Conservation (phyloP, 352 stramenopile genomes). For the Phytopythium boreale region DNA sequence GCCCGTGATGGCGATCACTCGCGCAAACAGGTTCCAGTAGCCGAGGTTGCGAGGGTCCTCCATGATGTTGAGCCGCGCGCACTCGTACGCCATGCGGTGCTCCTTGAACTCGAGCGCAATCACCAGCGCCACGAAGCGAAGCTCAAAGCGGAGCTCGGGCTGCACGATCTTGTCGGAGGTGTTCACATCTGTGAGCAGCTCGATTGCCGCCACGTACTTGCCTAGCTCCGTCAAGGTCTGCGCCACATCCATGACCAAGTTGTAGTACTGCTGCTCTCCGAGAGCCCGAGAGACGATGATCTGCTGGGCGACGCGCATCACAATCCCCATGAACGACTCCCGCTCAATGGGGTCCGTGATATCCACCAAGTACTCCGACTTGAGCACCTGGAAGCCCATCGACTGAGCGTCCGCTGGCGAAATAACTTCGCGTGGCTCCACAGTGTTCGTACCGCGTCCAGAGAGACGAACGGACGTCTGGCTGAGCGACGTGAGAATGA, state of each 20-base stretch:
- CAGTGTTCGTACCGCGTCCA: slow-evolving; percentile 56
- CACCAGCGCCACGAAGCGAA: slow-evolving; percentile 80
- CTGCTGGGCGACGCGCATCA: slow-evolving; percentile 82
- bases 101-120: slow-evolving; percentile 85
- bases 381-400: slow-evolving; percentile 74
- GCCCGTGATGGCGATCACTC: slow-evolving; percentile 79
- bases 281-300: slow-evolving; percentile 75
- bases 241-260: slow-evolving; percentile 74
- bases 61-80: slow-evolving; percentile 82
- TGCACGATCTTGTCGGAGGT: slow-evolving; percentile 82
- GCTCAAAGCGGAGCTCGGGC: slow-evolving; percentile 66
- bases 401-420: slow-evolving; percentile 58
- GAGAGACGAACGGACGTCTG: slow-evolving; percentile 75
- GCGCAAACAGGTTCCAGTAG: slow-evolving; percentile 85
- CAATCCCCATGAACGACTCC: slow-evolving; percentile 82
- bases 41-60: slow-evolving; percentile 77
- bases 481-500: slow-evolving; percentile 79
- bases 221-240: slow-evolving; percentile 75
- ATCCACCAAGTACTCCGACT: slow-evolving; percentile 82
- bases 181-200: slow-evolving; percentile 85
- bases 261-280: slow-evolving; percentile 72
- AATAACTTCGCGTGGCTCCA: slow-evolving; percentile 50
- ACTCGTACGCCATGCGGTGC: slow-evolving; percentile 87
- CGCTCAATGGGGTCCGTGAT: slow-evolving; percentile 68
- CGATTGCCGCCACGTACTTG: slow-evolving; percentile 82